phyloP scores from a whole-genome alignment of 805 yeast species.

The Cyberlindnera petersonii region DNA sequence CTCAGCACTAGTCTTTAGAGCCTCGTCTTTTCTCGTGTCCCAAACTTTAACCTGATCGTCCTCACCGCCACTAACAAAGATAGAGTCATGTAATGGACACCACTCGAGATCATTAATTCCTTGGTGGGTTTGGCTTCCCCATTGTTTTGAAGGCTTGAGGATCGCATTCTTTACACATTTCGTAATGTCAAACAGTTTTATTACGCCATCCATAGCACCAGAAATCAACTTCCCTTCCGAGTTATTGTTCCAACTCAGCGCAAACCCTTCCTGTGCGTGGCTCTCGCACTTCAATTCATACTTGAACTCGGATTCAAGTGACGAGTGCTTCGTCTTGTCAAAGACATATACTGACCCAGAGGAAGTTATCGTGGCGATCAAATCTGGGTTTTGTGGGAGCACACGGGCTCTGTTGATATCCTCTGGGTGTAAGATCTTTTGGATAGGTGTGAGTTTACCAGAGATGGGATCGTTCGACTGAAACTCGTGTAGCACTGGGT shows the following conservation, averaged over 20 bases:
- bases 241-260: conserved; percentile 69
- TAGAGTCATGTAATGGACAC: conserved; percentile 55
- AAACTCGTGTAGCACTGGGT: conserved; percentile 32
- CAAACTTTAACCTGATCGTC: conserved; percentile 44
- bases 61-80: conserved; percentile 69
- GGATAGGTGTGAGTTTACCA: conserved; percentile 41
- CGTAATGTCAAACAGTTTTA: conserved; percentile 66
- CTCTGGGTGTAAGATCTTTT: conserved; percentile 62
- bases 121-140: conserved; percentile 33
- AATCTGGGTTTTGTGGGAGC: conserved; percentile 84
- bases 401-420: conserved; percentile 70
- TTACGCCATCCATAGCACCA: conserved; percentile 59
- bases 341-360: conserved; percentile 63
- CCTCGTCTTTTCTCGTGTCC: conserved; percentile 44
- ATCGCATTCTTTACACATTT: conserved; percentile 30
- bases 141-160: conserved; percentile 11
- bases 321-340: conserved; percentile 81
- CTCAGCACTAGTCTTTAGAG: conserved; percentile 8
- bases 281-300: conserved; percentile 50
- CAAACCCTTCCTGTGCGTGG: conserved; percentile 56
- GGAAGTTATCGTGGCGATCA: conserved; percentile 68
- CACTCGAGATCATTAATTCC: conserved; percentile 75
- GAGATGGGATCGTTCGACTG: conserved; percentile 29
- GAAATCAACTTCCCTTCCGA: conserved; percentile 56
- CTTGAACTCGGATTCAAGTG: conserved; percentile 37